Evolutionary conservation across 1,284 basidiomycete species (phyloP).

Genomic region (Fomitiporia mediterranea): DNA sequence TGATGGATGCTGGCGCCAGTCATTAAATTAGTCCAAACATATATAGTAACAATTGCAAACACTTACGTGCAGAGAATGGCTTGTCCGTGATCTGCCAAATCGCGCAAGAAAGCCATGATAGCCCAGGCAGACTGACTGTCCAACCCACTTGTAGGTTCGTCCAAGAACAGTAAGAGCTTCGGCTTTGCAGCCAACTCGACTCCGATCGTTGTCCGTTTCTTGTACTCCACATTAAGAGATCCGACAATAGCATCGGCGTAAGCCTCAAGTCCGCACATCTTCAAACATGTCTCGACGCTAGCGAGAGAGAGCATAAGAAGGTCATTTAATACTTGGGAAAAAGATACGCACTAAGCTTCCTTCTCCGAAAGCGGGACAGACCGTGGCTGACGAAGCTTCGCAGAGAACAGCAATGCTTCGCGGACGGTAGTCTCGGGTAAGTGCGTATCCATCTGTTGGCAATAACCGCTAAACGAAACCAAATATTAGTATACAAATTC

Average conservation of each 20-base stretch:
- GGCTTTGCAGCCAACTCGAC: conserved; percentile 82
- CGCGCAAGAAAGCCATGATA: conserved; percentile 73
- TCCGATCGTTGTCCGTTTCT: conserved; percentile 78
- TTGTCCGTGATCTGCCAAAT: conserved; percentile 47
- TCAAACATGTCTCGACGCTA: conserved; percentile 74
- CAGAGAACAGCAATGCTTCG: conserved; percentile 82
- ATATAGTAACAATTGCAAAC: not conserved
- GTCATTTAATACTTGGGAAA: not conserved
- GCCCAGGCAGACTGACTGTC: conserved; percentile 90
- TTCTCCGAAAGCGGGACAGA: conserved; percentile 69
- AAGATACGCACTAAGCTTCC: conserved; percentile 54
- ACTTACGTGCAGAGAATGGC: conserved; percentile 35
- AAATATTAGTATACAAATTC: conserved; percentile 17
- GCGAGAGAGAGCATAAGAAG: not conserved
- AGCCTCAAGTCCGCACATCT: conserved; percentile 71
- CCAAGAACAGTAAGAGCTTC: conserved; percentile 74
- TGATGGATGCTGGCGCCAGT: conserved; percentile 32
- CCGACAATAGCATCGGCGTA: conserved; percentile 77
- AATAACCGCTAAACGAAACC: conserved; percentile 59
- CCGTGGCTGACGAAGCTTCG: conserved; percentile 73
- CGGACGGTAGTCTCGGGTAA: conserved; percentile 69
- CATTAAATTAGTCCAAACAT: not conserved
- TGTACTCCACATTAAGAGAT: conserved; percentile 69
- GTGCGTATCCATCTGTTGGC: conserved; percentile 80
- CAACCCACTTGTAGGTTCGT: conserved; percentile 81